Evolutionary conservation across 2,329 filamentous ascomycete genomes (phyloP), one percentile per base, ranked within the genome.

Genomic region (Hypoxylon sp.): DNA sequence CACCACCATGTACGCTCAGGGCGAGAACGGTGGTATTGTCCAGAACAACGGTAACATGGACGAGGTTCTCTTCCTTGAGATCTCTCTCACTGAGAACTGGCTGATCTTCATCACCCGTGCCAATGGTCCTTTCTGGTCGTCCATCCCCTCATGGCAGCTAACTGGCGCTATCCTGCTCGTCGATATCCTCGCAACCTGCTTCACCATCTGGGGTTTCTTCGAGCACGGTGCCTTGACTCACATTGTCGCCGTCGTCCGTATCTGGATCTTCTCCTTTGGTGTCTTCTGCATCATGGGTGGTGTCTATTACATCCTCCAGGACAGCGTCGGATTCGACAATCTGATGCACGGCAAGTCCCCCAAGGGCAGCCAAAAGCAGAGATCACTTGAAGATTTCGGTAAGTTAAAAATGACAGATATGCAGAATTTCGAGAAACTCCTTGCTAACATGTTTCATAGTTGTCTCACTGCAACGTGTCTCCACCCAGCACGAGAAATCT

Each of bases 101-200:
- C 87, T 97, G 57, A 97, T 97, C 82, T 97, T 97, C 85, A 95
- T 97, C 83, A 97, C 93, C 72, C 93, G 94, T 86, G 91, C 93
- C 82, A 94, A 94, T 82, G 93, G 93, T 76, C 93, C 93, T 60
- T 95, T 97, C 87, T 97, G 93, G 93, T 94, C 92, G 2, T 94
- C 92, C 23, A 88, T 93, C 65, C 93, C 94, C 66, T 97, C 93
- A 67, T 94, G 93, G 91, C 92, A 97, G 81, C 85, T 97, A 48
- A 80, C 85, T 60, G 90, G 90, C 68, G 93, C 93, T 71, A 93
- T 97, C 71, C 79, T 96, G 51, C 73, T 93, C 53, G 93, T 97
- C 76, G 93, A 97, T 77, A 86, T 96, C 74, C 82, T 97, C 64
- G 93, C 93, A 70, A 97, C 93, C 41, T 86, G 93, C 80, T 97